Base-by-base conservation (phyloP, 2,329 filamentous ascomycete genomes). In the Drechslera avenae region DNA sequence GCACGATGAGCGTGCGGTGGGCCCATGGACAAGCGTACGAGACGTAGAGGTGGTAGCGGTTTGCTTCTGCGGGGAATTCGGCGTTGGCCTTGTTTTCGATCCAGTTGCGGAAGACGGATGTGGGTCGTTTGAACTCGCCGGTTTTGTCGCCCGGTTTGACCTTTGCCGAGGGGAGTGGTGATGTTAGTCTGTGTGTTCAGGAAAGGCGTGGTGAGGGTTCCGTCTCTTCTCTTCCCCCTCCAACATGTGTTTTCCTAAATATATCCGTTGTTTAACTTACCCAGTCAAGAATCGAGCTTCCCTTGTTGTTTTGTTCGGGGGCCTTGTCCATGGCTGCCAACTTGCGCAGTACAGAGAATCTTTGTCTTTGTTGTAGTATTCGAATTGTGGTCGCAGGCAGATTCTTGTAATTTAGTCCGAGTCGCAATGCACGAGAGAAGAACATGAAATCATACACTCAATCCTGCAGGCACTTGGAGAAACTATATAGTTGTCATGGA, bases 21-120 rank as follows among this genome's bases (percentile, higher is more conserved):
- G 93, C 92, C 92, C 92, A 97, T 3, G 92, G 92, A 75, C 92
- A 97, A 5, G 92, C 92, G 75, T 96, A 96, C 66, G 88, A 93
- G 61, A 96, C 88, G 71, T 93, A 99, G 64, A 99, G 85, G 76
- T 99, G 94, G 73, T 99, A 99, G 48, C 94, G 83, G 45, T 83
- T 90, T 76, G 90, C 90, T 76, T 97, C 93, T 1, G 91, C 83
- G 4, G 91, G 89, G 63, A 91, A 97, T 72, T 86, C 77, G 4
- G 90, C 87, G 34, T 83, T 86, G 1, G 84, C 75, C 62, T 90
- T 84, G 56, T 81, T 83, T 26, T 88, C 90, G 73, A 96, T 89
- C 74, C 79, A 89, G 73, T 88, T 84, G 52, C 94, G 86, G 77
- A 97, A 97, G 47, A 85, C 82, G 54, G 90, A 94, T 56, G 82